phyloP scores from a whole-genome alignment of 495 filamentous ascomycete genomes.

The Trichoderma parareesei region DNA sequence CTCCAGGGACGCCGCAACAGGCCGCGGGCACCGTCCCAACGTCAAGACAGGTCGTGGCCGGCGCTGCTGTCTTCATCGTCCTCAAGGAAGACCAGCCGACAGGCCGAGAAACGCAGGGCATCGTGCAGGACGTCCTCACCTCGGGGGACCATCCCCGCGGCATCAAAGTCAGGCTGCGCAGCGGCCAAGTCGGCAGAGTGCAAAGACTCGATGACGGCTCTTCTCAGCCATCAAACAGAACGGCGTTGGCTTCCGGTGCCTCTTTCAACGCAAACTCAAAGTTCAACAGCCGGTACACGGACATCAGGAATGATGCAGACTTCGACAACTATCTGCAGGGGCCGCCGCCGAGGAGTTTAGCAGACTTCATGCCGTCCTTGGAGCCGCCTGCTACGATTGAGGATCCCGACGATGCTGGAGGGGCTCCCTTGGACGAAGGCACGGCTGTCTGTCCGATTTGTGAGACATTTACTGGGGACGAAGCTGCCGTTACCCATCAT shows the following conservation, averaged over 20 bases:
- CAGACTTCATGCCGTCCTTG: constrained; percentile 7
- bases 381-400: neutral
- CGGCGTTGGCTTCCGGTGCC: constrained; percentile 10
- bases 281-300: constrained; percentile 10
- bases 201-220: constrained; percentile 41
- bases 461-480: constrained; percentile 50
- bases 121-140: constrained; percentile 55
- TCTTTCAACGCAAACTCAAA: constrained; percentile 8
- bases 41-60: constrained; percentile 42
- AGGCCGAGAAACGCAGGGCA: constrained; percentile 55
- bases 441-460: constrained; percentile 50
- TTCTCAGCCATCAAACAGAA: constrained; percentile 7
- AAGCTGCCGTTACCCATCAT: constrained; percentile 49
- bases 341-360: constrained; percentile 1
- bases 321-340: neutral
- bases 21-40: constrained; percentile 33
- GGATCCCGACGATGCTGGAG: neutral
- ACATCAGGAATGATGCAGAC: constrained; percentile 8
- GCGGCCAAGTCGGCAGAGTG: constrained; percentile 62
- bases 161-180: constrained; percentile 62
- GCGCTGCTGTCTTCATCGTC: constrained; percentile 57
- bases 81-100: constrained; percentile 65
- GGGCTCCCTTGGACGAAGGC: constrained; percentile 11
- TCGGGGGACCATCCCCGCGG: constrained; percentile 62
- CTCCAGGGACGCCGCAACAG: constrained; percentile 14